phyloP scores from a whole-genome alignment of 2,329 filamentous ascomycete genomes.

The Xylariaceae sp. region DNA sequence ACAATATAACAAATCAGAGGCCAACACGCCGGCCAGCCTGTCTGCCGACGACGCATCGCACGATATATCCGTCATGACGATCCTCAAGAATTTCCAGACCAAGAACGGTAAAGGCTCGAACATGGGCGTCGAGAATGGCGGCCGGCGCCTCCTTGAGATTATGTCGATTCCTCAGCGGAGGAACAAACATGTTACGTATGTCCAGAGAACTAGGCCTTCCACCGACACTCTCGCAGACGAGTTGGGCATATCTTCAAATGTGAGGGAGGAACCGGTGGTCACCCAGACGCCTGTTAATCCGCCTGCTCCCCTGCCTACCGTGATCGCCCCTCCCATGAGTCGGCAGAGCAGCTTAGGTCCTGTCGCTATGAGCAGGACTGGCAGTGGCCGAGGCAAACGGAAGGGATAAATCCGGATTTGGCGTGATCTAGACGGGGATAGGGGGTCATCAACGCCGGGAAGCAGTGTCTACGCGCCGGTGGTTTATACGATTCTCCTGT shows the following conservation, averaged over 20 bases:
- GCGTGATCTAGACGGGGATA: too few relatives aligned
- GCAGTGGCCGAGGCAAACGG: slow-evolving; percentile 45
- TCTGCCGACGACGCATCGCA: slow-evolving; percentile 49
- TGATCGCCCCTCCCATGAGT: slow-evolving; percentile 44
- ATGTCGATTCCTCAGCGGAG: slow-evolving; percentile 47
- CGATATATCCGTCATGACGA: slow-evolving; percentile 56
- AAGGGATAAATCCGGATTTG: slow-evolving; percentile 23
- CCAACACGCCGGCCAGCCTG: slow-evolving; percentile 52
- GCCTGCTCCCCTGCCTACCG: slow-evolving; percentile 19
- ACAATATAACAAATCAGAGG: slow-evolving; percentile 51
- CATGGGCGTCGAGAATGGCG: slow-evolving; percentile 50
- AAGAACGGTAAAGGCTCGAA: slow-evolving; percentile 52
- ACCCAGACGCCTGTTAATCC: slow-evolving; percentile 23
- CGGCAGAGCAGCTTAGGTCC: slow-evolving; percentile 54
- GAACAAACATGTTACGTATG: slow-evolving; percentile 47
- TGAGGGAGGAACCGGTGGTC: slow-evolving; percentile 40
- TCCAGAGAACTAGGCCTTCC: slow-evolving; percentile 43
- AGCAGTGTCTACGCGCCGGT: too few relatives aligned
- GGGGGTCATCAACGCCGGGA: too few relatives aligned
- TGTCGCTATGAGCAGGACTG: slow-evolving; percentile 52
- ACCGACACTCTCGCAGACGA: slow-evolving; percentile 48
- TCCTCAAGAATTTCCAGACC: slow-evolving; percentile 54
- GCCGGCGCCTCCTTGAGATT: slow-evolving; percentile 53
- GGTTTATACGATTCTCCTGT: too few relatives aligned
- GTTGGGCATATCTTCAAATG: slow-evolving; percentile 45